Evolutionary conservation across 2,329 filamentous ascomycete genomes (phyloP), one percentile per base, ranked within the genome.

Genomic region (Mycocentrospora acerina): DNA sequence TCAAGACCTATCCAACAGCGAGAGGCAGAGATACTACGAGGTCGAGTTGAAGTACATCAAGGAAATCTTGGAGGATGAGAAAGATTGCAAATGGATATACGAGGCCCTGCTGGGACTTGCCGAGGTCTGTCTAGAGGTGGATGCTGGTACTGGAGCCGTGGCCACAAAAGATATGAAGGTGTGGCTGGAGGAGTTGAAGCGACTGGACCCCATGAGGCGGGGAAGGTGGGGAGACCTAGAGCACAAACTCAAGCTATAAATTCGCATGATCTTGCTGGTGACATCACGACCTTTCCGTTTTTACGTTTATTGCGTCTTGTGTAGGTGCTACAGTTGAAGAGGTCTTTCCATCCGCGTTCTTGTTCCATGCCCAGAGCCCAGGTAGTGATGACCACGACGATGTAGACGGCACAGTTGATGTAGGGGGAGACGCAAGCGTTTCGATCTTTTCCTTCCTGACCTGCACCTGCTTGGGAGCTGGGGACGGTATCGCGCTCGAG

Each of bases 1-100:
- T 11, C 81, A 81, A 0, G 74, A 80, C 25, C 70, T 95, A 19
- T 76, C 76, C 2, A 62, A 72, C 5, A 69, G 77, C 7, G 80
- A 91, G 39, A 81, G 86, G 32, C 63, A 80, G 24, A 66, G 72
- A 3, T 90, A 90, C 56, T 70, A 95, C 7, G 72, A 73, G 18
- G 71, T 76, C 19, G 89, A 96, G 62, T 77, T 94, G 15, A 79
- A 82, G n/a, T 82, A 82, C 39, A 82, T 96, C 44, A 79, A 79
- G 79, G 80, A 83, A 14, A 79, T 84, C 61, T 64, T 82, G 15
- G 78, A 81, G 43, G 80, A 79, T 48, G 90, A 78, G 4, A 74
- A 82, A 49, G 82, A 86, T 55, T 85, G 81, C 64, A 94, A 95
- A 68, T 93, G 89, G 80, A 86, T 95, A 29, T 95, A 95, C 60